Conservation (phyloP, 2,329 filamentous ascomycete species). For the Fusarium aywerte region DNA sequence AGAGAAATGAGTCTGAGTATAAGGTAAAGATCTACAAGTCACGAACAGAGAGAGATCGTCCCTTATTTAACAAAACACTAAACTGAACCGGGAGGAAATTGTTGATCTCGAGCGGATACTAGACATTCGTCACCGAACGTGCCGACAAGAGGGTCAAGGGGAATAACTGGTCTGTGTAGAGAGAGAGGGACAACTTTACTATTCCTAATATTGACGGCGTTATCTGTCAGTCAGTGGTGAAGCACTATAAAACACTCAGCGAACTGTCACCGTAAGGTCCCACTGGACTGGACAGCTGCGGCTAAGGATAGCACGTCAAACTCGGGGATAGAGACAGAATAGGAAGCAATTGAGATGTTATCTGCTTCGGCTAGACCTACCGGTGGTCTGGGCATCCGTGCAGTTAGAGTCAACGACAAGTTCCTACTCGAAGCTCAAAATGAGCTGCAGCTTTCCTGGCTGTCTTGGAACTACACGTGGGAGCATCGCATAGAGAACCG, state of each 20-base stretch:
- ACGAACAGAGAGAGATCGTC: slow-evolving; percentile 6
- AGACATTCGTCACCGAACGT: neutral
- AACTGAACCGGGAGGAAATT: neutral
- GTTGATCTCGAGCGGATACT: slow-evolving; percentile 1
- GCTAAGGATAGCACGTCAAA: neutral
- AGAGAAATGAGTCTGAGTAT: neutral
- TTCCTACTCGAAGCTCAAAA: neutral
- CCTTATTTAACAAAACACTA: slow-evolving; percentile 14
- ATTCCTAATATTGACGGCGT: neutral
- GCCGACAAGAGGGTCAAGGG: neutral
- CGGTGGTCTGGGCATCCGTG: neutral
- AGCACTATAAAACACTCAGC: neutral
- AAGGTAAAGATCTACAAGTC: slow-evolving; percentile 30
- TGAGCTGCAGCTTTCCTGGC: neutral
- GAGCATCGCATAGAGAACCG: neutral
- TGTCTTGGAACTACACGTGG: neutral
- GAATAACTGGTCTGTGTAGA: neutral
- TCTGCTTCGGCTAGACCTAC: neutral
- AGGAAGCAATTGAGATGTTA: neutral
- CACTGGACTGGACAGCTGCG: neutral
- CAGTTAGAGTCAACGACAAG: neutral
- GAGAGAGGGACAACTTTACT: neutral
- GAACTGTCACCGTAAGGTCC: neutral
- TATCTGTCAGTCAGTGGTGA: neutral
- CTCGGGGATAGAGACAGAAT: neutral